A percentile compares a stretch with the other conserved stretches of the same genome.
These are phyloP conservation scores for Phlebopus sp. DNA, from an alignment of 1,284 basidiomycete genomes.

Conservation along the genomic window DNA sequence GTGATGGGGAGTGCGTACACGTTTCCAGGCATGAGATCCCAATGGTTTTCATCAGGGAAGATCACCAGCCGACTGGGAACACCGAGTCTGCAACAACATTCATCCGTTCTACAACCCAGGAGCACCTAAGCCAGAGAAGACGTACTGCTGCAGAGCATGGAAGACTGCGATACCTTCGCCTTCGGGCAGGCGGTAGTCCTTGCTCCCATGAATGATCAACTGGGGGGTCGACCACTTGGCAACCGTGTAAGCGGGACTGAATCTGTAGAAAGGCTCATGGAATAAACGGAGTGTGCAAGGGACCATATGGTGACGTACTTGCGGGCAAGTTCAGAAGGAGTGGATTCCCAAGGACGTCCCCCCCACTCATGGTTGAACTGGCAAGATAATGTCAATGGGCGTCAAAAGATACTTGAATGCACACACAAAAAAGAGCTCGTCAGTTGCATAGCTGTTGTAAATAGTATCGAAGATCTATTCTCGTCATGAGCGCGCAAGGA, in stretches of 20 bases:
- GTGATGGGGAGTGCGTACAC: constrained; percentile 39
- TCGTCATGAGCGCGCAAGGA: constrained; percentile 7
- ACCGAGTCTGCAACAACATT: constrained; percentile 47
- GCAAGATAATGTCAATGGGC: not conserved
- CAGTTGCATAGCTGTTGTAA: constrained; percentile 78
- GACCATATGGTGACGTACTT: constrained; percentile 40
- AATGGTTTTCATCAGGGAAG: constrained; percentile 94
- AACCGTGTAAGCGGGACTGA: constrained; percentile 77
- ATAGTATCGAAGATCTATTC: constrained; percentile 63
- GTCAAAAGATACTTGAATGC: not conserved
- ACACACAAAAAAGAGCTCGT: constrained; percentile 83
- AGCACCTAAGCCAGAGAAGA: constrained; percentile 12
- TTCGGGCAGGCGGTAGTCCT: constrained; percentile 83
- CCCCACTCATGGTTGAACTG: constrained; percentile 85
- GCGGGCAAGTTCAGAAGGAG: constrained; percentile 50
- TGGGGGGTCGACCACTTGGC: constrained; percentile 84
- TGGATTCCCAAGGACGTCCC: constrained; percentile 73
- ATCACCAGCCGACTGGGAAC: constrained; percentile 82
- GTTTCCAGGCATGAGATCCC: constrained; percentile 78
- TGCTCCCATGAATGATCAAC: constrained; percentile 82
- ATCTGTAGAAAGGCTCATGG: constrained; percentile 35
- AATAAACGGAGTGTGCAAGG: not conserved
- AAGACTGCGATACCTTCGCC: constrained; percentile 80
- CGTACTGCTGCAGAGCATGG: constrained; percentile 77
- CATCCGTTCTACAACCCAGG: not conserved